Evolutionary conservation across 140 eudicot genomes (phyloP), one percentile per base, ranked within the genome.

Genomic region (Erigeron philadelphicus): DNA sequence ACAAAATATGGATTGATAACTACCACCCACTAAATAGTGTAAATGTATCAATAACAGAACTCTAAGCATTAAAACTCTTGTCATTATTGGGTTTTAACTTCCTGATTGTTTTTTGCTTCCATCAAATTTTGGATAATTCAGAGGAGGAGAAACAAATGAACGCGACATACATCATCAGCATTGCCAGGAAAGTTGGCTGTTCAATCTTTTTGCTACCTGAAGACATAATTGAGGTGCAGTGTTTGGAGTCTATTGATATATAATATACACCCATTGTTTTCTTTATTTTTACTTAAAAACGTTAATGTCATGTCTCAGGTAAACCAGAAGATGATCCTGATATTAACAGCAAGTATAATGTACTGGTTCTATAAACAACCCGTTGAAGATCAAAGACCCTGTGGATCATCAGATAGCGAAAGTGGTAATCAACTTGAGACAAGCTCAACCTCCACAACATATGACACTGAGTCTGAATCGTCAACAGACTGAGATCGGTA

Each of bases 61-160:
- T 31, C 38, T 31, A 31, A 31, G 38, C 38, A 31, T 61, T 13
- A 15, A 13, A 31, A 61, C n/a, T 7, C 13, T 63, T 0, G 6
- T n/a, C 43, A 63, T 40, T 2, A 31, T 13, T 40, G 62, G 13
- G n/a, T 61, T 40, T 40, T 61, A 40, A 61, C 21, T 40, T 12
- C 17, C 9, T 50, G 61, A 54, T 3, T 6, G 9, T n/a, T 54
- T n/a, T 54, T 54, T 31, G 38, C 38, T 31, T 57, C 8, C 42
- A 64, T 42, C 54, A 17, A 55, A 15, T n/a, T 53, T 15, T 3
- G 25, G 8, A 13, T 9, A 41, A 6, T 70, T 47, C 47, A 91
- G 97, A 91, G 75, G 97, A 88, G 79, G 96, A 88, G 89, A 91
- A 91, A 82, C 88, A 84, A 91, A 91, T 91, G 97, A 91, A 91